Evolutionary conservation across 805 yeast species (phyloP).

Genomic region (Saccharomycopsis sp.): DNA sequence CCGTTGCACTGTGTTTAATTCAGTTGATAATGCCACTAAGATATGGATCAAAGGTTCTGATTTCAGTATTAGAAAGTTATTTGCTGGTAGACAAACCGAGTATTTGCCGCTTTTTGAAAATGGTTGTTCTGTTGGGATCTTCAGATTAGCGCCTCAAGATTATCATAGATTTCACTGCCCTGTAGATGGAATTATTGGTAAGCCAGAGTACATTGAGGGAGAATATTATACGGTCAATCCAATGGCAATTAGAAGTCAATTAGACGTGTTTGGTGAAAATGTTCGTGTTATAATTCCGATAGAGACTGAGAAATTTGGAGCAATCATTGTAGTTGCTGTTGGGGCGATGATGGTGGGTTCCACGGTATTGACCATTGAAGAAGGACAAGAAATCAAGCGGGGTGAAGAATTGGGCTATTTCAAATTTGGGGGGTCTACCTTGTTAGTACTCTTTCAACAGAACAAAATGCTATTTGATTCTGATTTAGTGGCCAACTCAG

Average conservation of each 20-base stretch:
- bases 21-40: constrained; percentile 53
- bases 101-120: constrained; percentile 37
- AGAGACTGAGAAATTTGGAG: constrained; percentile 69
- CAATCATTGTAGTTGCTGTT: constrained; percentile 68
- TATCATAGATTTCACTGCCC: constrained; percentile 92
- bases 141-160: constrained; percentile 94
- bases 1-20: constrained; percentile 63
- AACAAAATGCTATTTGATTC: constrained; percentile 54
- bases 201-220: constrained; percentile 68
- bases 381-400: constrained; percentile 50
- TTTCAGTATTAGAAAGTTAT: constrained; percentile 59
- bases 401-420: constrained; percentile 91
- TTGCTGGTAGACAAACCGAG: constrained; percentile 37
- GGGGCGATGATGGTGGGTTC: constrained; percentile 99
- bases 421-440: constrained; percentile 93
- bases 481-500: constrained; percentile 66
- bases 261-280: constrained; percentile 93
- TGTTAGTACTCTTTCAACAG: constrained; percentile 56
- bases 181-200: constrained; percentile 64
- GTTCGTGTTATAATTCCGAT: constrained; percentile 74
- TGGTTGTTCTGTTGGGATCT: constrained; percentile 62
- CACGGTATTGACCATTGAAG: constrained; percentile 59
- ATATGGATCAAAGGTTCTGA: constrained; percentile 87
- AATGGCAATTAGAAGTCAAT: constrained; percentile 83
- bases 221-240: constrained; percentile 96